A percentile compares a stretch with the other conserved stretches of the same genome.
These are phyloP conservation scores for Corymbia calophylla DNA, from an alignment of 441 rosid genomes.

Conservation along the genomic window DNA sequence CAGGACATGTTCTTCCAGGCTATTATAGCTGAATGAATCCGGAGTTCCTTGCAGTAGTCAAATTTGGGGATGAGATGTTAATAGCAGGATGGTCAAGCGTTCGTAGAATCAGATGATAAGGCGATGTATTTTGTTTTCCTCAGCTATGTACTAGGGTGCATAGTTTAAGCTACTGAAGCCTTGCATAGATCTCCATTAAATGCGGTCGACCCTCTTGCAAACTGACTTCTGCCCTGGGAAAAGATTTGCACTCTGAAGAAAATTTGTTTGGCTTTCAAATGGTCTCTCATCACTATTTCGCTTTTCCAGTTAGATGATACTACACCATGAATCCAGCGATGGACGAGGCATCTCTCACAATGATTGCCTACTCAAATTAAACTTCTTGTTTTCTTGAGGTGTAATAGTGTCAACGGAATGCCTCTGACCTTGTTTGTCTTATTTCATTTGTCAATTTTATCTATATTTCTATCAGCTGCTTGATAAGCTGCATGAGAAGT, in stretches of 20 bases:
- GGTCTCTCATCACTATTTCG: not conserved
- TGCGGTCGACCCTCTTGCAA: not conserved
- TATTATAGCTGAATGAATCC: not conserved
- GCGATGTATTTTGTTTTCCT: not conserved
- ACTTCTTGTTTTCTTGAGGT: not conserved
- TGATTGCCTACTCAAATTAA: not conserved
- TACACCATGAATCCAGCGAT: not conserved
- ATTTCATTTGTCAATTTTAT: not conserved
- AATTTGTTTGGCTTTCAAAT: not conserved
- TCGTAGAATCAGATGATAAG: not conserved
- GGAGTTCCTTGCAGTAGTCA: not conserved
- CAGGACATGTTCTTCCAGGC: not conserved
- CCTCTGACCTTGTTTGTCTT: not conserved
- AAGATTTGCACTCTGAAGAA: not conserved
- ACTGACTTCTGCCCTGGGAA: not conserved
- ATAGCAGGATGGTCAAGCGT: not conserved
- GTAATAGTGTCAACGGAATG: not conserved
- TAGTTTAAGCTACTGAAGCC: not conserved
- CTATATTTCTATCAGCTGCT: constrained; percentile 31
- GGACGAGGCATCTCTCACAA: not conserved
- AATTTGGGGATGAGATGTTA: not conserved
- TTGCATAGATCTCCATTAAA: not conserved
- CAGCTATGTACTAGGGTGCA: not conserved
- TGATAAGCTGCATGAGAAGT: constrained; percentile 50
- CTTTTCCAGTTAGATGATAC: not conserved